These are phyloP conservation scores for Metschnikowia anglica DNA, from an alignment of 805 yeast species.

Conservation along the genomic window DNA sequence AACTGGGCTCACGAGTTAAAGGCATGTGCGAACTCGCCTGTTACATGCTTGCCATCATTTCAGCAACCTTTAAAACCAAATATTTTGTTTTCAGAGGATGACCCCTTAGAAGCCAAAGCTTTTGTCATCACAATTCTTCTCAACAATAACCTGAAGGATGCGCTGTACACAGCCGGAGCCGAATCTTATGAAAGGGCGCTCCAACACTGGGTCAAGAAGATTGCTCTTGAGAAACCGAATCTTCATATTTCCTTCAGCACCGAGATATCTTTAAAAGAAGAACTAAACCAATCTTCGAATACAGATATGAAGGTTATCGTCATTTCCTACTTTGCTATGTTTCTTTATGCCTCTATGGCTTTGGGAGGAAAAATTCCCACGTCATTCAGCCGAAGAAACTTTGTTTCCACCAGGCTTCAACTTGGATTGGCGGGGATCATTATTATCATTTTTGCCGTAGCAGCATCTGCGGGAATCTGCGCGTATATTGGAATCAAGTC, in stretches of 20 bases:
- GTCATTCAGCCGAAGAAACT: conserved; percentile 26
- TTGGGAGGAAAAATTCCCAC: conserved; percentile 61
- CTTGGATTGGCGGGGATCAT: conserved; percentile 83
- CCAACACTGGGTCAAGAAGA: conserved; percentile 49
- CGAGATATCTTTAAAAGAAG: conserved; percentile 81
- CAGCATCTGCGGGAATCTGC: conserved; percentile 80
- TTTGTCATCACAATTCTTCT: conserved; percentile 73
- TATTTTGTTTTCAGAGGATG: conserved; percentile 54
- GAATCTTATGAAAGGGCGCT: conserved; percentile 71
- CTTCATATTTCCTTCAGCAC: conserved; percentile 73
- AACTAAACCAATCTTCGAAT: conserved; percentile 75
- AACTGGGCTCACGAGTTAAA: conserved; percentile 58
- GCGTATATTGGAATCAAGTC: conserved; percentile 76
- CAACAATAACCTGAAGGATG: conserved; percentile 49
- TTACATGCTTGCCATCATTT: conserved; percentile 83
- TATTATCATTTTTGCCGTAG: conserved; percentile 77
- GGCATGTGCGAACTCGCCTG: conserved; percentile 76
- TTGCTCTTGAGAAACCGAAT: conserved; percentile 54
- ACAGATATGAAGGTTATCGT: conserved; percentile 71
- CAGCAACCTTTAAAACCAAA: conserved; percentile 84
- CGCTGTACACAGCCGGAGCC: conserved; percentile 38
- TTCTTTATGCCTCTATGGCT: conserved; percentile 80
- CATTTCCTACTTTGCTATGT: conserved; percentile 81
- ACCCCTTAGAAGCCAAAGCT: conserved; percentile 63
- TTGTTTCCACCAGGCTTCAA: conserved; percentile 60